Conservation (phyloP, 176 grass and related monocot genomes). For the Musa itinerans region DNA sequence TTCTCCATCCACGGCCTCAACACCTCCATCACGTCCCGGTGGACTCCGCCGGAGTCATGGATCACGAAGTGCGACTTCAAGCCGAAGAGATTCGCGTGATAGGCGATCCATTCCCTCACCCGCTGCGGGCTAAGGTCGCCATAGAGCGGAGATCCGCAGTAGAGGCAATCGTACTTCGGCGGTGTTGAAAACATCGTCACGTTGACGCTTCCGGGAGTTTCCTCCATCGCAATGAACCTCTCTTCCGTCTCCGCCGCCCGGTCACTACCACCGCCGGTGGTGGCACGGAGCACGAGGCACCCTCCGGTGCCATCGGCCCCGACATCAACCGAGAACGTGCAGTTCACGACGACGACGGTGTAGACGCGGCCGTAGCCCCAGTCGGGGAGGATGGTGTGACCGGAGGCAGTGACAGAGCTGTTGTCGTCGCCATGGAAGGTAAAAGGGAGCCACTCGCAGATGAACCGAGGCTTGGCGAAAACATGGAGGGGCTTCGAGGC, state of each 20-base stretch:
- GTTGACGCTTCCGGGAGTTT: constrained; percentile 49
- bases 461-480: constrained; percentile 61
- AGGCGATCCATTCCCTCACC: constrained; percentile 79
- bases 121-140: constrained; percentile 63
- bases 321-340: constrained; percentile 53
- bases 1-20: constrained; percentile 62
- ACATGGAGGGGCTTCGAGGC: constrained; percentile 80
- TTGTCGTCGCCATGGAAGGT: not conserved
- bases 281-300: constrained; percentile 51
- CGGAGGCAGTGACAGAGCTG: constrained; percentile 28
- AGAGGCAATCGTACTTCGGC: constrained; percentile 70
- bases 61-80: constrained; percentile 56
- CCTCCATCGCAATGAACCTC: constrained; percentile 63
- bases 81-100: constrained; percentile 71
- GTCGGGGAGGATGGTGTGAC: constrained; percentile 75
- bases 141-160: constrained; percentile 83
- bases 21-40: constrained; percentile 43
- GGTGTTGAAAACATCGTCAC: constrained; percentile 37
- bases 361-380: constrained; percentile 89
- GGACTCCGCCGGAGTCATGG: constrained; percentile 76
- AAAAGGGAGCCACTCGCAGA: constrained; percentile 71
- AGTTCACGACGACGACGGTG: constrained; percentile 71
- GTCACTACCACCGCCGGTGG: constrained; percentile 50
- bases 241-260: constrained; percentile 30
- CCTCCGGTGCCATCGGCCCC: constrained; percentile 50